Percentiles rank a stretch among this genome's conserved stretches.
Conservation (phyloP, 345 rosid genomes). For the Cardamine occulta region DNA sequence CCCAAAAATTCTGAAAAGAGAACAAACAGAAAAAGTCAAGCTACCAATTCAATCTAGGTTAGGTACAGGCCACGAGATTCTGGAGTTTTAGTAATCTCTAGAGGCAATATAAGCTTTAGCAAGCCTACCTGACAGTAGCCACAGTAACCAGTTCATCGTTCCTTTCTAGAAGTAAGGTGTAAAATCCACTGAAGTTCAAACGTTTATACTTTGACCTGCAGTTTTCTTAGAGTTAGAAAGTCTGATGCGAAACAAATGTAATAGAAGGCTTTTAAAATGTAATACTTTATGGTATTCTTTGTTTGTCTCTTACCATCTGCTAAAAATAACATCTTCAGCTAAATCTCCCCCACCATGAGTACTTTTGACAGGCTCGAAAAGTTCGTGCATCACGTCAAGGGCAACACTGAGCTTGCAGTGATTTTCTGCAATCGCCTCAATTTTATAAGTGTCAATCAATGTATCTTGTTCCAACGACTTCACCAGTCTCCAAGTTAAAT, state of each 20-base stretch:
- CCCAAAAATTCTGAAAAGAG: conserved; percentile 57
- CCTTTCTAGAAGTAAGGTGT: conserved; percentile 71
- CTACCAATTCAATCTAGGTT: conserved; percentile 19
- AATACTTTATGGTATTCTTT: conserved; percentile 12
- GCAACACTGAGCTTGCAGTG: conserved; percentile 72
- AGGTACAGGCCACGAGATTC: conserved; percentile 2
- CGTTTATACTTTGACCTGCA: conserved; percentile 69
- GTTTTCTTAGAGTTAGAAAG: conserved; percentile 20
- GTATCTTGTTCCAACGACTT: conserved; percentile 47
- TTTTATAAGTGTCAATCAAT: conserved; percentile 40
- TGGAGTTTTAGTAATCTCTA: conserved; percentile 14
- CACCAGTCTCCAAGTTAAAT: conserved; percentile 74
- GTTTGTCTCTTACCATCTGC: conserved; percentile 58
- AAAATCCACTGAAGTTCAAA: conserved; percentile 76
- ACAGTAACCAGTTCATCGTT: conserved; percentile 67
- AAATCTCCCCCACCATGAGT: conserved; percentile 62
- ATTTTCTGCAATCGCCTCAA: conserved; percentile 54
- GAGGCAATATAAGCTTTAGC: conserved; percentile 21
- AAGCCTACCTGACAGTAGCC: conserved; percentile 68
- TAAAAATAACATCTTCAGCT: conserved; percentile 69
- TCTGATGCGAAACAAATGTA: conserved; percentile 15
- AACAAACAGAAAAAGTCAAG: conserved; percentile 33
- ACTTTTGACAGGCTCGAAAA: conserved; percentile 73
- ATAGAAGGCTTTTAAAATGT: background rate
- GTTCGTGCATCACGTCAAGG: conserved; percentile 81